Evolutionary conservation across 345 rosid genomes (phyloP).

Genomic region (Litchi chinensis): DNA sequence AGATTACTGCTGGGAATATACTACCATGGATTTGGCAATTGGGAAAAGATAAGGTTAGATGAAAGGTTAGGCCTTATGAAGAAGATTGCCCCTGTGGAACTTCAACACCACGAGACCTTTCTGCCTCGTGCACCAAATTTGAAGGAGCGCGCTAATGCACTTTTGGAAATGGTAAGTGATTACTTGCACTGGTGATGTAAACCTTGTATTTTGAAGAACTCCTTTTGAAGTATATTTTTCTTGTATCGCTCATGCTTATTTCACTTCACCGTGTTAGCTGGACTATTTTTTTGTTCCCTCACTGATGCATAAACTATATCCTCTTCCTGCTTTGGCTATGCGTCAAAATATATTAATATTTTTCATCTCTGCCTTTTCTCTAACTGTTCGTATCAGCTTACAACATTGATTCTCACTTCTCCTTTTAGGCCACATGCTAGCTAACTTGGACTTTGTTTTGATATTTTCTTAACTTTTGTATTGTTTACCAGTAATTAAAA

Average conservation of each 20-base stretch:
- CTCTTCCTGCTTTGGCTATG: neutral
- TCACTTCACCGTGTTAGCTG: neutral
- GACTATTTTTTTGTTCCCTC: neutral
- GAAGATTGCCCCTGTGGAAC: slow-evolving; percentile 98
- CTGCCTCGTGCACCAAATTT: slow-evolving; percentile 97
- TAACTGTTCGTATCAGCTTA: neutral
- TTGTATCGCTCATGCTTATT: neutral
- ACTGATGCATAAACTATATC: neutral
- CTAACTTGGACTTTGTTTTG: neutral
- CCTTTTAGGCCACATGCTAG: neutral
- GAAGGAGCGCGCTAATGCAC: slow-evolving; percentile 98
- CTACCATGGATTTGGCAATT: slow-evolving; percentile 94
- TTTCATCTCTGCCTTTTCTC: neutral
- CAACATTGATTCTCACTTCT: neutral
- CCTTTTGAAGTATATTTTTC: neutral
- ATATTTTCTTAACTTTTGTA: neutral
- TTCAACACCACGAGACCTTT: slow-evolving; percentile 99
- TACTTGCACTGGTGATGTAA: neutral
- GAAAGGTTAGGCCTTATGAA: slow-evolving; percentile 87
- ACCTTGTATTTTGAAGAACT: neutral
- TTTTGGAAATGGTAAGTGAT: slow-evolving; percentile 82
- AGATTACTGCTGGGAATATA: slow-evolving; percentile 93
- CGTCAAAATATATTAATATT: neutral
- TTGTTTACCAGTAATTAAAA: neutral
- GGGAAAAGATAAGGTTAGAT: slow-evolving; percentile 97